Percentiles rank a stretch among this genome's conserved stretches.
Conservation (phyloP, 305 asterid species). For the Fraxinus ornus region DNA sequence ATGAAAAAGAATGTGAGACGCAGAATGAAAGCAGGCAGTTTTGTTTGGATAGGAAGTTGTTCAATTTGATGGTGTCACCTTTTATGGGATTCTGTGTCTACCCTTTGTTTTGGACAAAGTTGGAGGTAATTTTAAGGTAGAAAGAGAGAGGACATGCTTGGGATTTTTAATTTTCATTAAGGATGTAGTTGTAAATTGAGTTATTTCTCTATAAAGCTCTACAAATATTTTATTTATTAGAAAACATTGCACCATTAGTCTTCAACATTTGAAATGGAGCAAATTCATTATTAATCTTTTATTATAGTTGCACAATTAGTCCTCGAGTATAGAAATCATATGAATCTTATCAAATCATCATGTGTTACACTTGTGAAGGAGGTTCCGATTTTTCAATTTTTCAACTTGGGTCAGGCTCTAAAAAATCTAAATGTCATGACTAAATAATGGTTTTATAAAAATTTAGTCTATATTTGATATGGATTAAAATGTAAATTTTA, state of each 20-base stretch:
- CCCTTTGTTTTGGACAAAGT: slow-evolving; percentile 26
- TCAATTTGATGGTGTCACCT: slow-evolving; percentile 27
- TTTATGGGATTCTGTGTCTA: slow-evolving; percentile 22
- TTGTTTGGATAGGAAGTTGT: slow-evolving; percentile 32
- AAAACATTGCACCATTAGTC: neutral
- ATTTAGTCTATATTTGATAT: neutral
- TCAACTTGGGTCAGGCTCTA: neutral
- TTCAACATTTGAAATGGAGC: neutral
- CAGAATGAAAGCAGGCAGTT: slow-evolving; percentile 25
- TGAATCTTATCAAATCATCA: neutral
- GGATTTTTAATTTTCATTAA: neutral
- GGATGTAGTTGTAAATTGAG: neutral
- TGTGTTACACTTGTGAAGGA: neutral
- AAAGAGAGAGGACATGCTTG: neutral
- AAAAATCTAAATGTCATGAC: neutral
- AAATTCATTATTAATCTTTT: neutral
- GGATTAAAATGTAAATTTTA: too few species aligned
- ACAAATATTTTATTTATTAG: neutral
- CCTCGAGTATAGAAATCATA: too few species aligned
- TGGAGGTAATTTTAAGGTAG: slow-evolving; percentile 23
- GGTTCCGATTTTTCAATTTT: too few species aligned
- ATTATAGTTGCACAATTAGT: too few species aligned
- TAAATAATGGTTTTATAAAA: neutral
- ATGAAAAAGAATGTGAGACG: slow-evolving; percentile 15
- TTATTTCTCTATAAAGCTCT: neutral